A percentile compares a stretch with the other conserved stretches of the same genome.
Evolutionary conservation across 2,329 filamentous ascomycete genomes (phyloP).

Genomic region (Cryphonectria radicalis): DNA sequence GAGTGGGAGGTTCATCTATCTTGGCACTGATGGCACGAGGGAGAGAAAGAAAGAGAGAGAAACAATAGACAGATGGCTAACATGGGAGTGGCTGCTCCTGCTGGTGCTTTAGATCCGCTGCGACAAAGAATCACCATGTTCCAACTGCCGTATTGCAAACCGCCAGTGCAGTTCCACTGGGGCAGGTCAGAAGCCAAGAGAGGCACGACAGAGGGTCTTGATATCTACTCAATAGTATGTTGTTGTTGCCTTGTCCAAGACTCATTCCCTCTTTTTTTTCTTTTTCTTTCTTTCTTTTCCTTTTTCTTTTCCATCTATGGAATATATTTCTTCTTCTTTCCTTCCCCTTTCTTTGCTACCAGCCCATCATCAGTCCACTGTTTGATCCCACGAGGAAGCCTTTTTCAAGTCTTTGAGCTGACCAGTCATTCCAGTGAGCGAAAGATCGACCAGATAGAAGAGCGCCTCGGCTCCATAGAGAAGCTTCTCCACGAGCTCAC

Average conservation of each 20-base stretch:
- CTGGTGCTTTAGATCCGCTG: constrained; percentile 56
- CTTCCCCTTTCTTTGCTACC: neutral
- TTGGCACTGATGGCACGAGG: neutral
- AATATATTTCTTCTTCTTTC: neutral
- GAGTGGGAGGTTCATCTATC: neutral
- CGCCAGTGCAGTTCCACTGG: constrained; percentile 60
- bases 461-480: constrained; percentile 51
- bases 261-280: too few species aligned
- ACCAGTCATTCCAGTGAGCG: constrained; percentile 44
- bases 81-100: neutral
- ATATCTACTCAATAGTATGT: constrained; percentile 64
- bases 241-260: constrained; percentile 32
- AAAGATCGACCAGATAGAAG: constrained; percentile 56
- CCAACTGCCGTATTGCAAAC: constrained; percentile 59
- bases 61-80: constrained; percentile 7
- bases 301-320: neutral
- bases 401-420: neutral
- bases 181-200: constrained; percentile 57
- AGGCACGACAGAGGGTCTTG: constrained; percentile 59
- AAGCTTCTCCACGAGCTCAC: constrained; percentile 46
- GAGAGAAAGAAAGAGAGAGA: neutral
- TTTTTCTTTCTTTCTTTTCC: constrained; percentile 6
- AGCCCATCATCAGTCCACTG: neutral
- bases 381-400: neutral
- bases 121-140: constrained; percentile 62